Evolutionary conservation across 1,139 yeast genomes (phyloP), one percentile per base, ranked within the genome.

Genomic region (Protomyces inundatus): DNA sequence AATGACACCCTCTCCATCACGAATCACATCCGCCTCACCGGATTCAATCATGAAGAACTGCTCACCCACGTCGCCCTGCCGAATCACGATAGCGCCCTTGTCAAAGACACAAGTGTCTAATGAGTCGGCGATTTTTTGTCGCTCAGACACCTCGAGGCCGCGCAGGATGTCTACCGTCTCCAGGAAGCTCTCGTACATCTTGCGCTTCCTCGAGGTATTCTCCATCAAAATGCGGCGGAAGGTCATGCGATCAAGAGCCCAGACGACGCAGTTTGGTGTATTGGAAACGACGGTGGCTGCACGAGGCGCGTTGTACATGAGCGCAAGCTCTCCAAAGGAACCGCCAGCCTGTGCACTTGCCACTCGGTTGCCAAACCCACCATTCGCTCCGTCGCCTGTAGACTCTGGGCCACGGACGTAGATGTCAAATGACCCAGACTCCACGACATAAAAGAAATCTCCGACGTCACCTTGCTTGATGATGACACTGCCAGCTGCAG

Each of bases 401-500:
- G 32, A 30, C 4, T 48, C 53, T 6, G 45, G 51, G 73, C 89
- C 84, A 55, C 88, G 91, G 70, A 81, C 82, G 45, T 46, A 66
- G 72, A 85, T 90, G 68, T 89, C 95, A 63, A 93, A 97, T 1
- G 82, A 77, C 64, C 98, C 98, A 9, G 79, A 76, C 76, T 93
- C 98, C 66, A 93, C 85, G 63, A 93, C 86, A 75, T 91, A 93
- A 74, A 93, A 90, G 75, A 79, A 93, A 76, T 93, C 97, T 70
- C 98, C 98, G 74, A 89, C 97, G 73, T 90, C 98, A 64, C 98
- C 98, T 77, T 93, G 98, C 70, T 80, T 83, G 72, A 93, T 91
- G 68, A 93, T 87, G 69, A 83, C 85, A 9, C 84, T 77, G 30
- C 70, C 72, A 12, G 55, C 62, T 65, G 82, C 79, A 4, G 81